Conservation (phyloP, 116 monocot genomes). For the Phalaenopsis hybrid region DNA sequence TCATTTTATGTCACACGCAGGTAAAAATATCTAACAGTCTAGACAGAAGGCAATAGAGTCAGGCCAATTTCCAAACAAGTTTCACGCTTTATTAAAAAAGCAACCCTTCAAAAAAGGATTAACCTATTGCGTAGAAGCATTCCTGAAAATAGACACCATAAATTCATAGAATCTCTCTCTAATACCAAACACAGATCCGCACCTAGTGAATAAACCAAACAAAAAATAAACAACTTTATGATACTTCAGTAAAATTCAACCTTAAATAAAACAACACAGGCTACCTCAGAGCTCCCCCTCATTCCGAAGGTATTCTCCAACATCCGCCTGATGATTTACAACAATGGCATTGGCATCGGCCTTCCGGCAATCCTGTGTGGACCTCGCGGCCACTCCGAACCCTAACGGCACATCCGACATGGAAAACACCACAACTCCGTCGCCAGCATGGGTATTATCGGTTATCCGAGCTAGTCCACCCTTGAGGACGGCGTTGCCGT, state of each 20-base stretch:
- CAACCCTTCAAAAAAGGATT: not conserved
- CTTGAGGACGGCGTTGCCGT: constrained; percentile 77
- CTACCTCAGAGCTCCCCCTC: constrained; percentile 35
- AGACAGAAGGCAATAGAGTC: no score
- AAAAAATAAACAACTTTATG: not conserved
- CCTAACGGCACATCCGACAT: constrained; percentile 78
- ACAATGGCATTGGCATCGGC: constrained; percentile 64
- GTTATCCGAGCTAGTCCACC: constrained; percentile 66
- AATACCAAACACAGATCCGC: not conserved
- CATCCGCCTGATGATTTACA: constrained; percentile 74
- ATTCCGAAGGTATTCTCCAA: constrained; percentile 66
- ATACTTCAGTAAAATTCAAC: not conserved
- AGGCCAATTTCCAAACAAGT: no score
- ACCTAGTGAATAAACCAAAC: not conserved
- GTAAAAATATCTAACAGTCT: no score
- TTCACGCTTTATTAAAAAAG: not conserved
- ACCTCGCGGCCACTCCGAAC: constrained; percentile 66
- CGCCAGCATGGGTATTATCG: constrained; percentile 53
- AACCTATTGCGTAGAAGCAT: not conserved
- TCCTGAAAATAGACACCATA: not conserved
- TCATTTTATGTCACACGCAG: no score
- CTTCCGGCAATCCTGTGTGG: constrained; percentile 76
- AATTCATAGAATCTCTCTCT: not conserved
- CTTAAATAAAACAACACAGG: not conserved
- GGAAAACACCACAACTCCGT: constrained; percentile 77